Conservation (phyloP, 345 rosid species). For the Eucalyptus pauciflora region DNA sequence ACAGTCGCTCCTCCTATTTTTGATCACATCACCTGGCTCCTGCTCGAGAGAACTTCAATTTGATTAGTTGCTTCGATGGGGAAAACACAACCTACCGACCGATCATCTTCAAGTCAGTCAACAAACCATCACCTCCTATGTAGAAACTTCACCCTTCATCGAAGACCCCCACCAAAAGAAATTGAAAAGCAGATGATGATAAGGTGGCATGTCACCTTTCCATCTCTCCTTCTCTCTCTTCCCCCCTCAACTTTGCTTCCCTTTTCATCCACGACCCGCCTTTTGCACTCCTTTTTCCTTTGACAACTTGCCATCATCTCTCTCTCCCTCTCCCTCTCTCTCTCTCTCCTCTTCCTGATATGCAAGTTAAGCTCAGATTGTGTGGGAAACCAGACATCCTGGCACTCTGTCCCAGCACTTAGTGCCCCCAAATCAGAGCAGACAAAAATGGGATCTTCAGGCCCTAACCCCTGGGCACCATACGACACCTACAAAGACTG, state of each 20-base stretch:
- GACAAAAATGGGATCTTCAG: slow-evolving; percentile 27
- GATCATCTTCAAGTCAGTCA: not conserved
- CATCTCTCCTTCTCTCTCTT: not conserved
- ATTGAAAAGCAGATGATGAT: slow-evolving; percentile 1
- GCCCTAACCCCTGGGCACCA: slow-evolving; percentile 38
- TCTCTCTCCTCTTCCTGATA: not conserved
- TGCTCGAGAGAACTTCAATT: not conserved
- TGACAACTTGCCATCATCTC: not conserved
- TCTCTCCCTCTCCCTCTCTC: not conserved
- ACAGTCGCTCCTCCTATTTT: not conserved
- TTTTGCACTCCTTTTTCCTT: not conserved
- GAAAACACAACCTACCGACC: not conserved
- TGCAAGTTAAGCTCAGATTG: not conserved
- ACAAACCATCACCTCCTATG: not conserved
- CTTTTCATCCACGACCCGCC: slow-evolving; percentile 12
- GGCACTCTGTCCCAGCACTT: not conserved
- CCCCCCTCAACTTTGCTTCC: slow-evolving; percentile 16
- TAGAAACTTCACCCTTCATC: not conserved
- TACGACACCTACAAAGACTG: slow-evolving; percentile 54
- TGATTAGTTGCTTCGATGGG: not conserved
- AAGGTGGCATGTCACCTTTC: slow-evolving; percentile 10
- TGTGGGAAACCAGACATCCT: not conserved
- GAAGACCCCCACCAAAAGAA: not conserved
- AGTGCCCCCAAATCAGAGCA: not conserved
- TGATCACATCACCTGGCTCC: not conserved